A percentile compares a stretch with the other conserved stretches of the same genome.
phyloP scores from a whole-genome alignment of 2,329 filamentous ascomycete species.

The Trichoderma harzianum region DNA sequence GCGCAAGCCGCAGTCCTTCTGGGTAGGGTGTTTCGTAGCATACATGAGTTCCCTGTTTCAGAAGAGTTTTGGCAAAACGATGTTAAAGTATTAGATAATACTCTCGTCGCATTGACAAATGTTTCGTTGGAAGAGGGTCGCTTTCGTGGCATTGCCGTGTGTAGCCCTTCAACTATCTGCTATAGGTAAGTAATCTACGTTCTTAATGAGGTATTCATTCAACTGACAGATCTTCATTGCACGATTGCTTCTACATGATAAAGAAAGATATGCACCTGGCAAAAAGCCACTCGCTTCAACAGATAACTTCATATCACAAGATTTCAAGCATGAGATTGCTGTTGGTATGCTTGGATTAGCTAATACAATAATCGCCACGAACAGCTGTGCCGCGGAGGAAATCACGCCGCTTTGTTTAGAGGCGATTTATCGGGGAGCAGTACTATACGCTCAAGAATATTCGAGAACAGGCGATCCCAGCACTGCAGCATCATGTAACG shows the following conservation, averaged over 20 bases:
- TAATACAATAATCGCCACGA: not conserved
- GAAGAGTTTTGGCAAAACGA: constrained; percentile 5
- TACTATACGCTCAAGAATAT: not conserved
- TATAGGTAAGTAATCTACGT: not conserved
- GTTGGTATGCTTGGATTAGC: not conserved
- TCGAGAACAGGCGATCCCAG: not conserved
- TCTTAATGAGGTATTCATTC: not conserved
- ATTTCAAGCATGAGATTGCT: not conserved
- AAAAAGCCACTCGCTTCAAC: not conserved
- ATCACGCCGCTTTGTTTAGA: not conserved
- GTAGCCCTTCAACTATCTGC: constrained; percentile 4
- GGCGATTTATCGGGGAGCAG: not conserved
- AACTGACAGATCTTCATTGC: not conserved
- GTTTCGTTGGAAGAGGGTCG: not conserved
- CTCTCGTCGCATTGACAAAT: not conserved
- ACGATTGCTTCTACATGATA: not conserved
- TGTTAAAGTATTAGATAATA: not conserved
- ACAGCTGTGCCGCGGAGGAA: not conserved
- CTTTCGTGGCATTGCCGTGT: not conserved
- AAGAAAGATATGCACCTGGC: not conserved
- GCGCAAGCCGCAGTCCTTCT: not conserved
- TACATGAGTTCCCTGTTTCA: not conserved
- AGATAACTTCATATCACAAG: not conserved
- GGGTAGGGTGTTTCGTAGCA: not conserved
- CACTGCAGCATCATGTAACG: not conserved